Evolutionary conservation across 2,329 filamentous ascomycete species (phyloP), one percentile per base, ranked within the genome.

Genomic region (Raffaelea deltoideospora): DNA sequence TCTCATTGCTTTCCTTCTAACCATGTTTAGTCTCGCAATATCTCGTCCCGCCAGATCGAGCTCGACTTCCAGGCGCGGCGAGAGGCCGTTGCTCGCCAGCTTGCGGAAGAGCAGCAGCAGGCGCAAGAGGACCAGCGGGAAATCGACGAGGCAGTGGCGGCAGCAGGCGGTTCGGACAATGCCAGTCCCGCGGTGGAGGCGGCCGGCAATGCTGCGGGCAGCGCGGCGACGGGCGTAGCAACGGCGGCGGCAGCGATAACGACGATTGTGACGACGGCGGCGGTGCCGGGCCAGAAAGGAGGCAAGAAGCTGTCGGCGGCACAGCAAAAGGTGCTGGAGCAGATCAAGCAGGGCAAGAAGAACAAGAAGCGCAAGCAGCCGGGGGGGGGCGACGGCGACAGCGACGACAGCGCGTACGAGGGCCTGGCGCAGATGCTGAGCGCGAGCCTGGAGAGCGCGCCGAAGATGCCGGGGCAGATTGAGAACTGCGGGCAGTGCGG

Each of bases 401-500:
- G 54, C 14, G 34, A 43, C 23, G 40, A 35, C 21, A 37, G 38
- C 1, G 63, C 65, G 10, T 62, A 66, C 4, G 67, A 70, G 35
- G 69, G 67, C 14, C 54, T 71, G 32, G 64, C 63, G 3, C 59
- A 63, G 47, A 56, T 73, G 15, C 58, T 73, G 49, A 47, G 67
- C 20, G 48, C 57, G 13, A 57, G 59, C 27, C n/a, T n/a, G n/a
- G n/a, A n/a, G n/a, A n/a, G n/a, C n/a, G 62, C 62, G 20, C 29
- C 36, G 23, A 76, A 77, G 2, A 53, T 78, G n/a, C 82, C 85
- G 2, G 86, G 84, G 3, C 88, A 96, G 55, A 72, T 88, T 50
- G 85, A 82, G 44, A 87, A 94, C 46, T 96, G 88, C 52, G 85
- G 82, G 43, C 60, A 77, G 3, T 96, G 88, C 54, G 67, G 70